These are phyloP conservation scores for Amanita fuliginea DNA, from an alignment of 768 basidiomycete genomes.

Conservation along the genomic window DNA sequence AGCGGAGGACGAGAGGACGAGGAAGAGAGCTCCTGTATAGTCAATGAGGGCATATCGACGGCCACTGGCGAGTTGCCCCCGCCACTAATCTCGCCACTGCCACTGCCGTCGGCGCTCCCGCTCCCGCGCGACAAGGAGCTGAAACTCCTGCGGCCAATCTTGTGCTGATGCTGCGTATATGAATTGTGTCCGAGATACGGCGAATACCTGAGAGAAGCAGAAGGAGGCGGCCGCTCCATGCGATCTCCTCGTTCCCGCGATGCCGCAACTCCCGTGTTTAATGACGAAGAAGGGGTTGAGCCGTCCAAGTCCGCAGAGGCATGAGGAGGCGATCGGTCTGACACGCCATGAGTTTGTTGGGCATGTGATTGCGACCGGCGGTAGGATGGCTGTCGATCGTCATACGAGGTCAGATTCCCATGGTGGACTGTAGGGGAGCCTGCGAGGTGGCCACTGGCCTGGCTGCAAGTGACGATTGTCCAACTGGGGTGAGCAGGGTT, in stretches of 20 bases:
- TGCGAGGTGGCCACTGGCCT: not conserved
- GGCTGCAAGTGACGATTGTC: conserved; percentile 1
- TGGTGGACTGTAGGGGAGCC: not conserved
- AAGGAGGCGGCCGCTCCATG: conserved; percentile 4
- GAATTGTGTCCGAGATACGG: conserved; percentile 7
- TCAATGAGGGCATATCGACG: conserved; percentile 16
- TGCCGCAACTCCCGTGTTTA: not conserved
- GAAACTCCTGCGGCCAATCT: conserved; percentile 8
- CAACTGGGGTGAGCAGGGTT: conserved; percentile 5
- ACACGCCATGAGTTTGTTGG: not conserved
- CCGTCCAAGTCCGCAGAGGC: not conserved
- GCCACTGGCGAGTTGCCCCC: conserved; percentile 2
- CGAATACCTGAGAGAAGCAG: conserved; percentile 7
- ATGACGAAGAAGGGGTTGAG: not conserved
- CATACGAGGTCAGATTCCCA: not conserved
- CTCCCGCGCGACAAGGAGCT: conserved; percentile 4
- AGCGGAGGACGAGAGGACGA: conserved; percentile 4
- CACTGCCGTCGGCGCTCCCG: conserved; percentile 1
- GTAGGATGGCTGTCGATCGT: not conserved
- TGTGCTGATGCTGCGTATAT: conserved; percentile 18
- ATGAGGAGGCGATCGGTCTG: not conserved
- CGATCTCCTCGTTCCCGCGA: conserved; percentile 1
- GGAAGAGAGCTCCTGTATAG: conserved; percentile 1
- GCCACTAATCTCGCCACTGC: not conserved
- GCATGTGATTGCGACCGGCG: not conserved